phyloP scores from a whole-genome alignment of 768 basidiomycete genomes.

The Trametopsis cervina region DNA sequence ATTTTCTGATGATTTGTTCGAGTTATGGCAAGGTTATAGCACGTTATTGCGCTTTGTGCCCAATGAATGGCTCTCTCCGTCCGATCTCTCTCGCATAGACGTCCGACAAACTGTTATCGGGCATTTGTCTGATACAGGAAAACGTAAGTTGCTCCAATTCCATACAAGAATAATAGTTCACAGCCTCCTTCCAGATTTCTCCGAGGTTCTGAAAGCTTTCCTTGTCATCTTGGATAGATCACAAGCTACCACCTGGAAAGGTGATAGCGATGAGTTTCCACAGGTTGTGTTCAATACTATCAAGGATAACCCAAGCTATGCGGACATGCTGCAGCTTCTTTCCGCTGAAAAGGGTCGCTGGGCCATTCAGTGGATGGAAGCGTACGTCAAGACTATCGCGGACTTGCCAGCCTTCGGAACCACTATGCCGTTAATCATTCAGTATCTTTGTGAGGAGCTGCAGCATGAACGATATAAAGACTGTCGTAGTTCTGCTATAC shows the following conservation, averaged over 20 bases:
- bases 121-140: conserved; percentile 53
- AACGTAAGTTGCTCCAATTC: conserved; percentile 54
- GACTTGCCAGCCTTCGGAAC: conserved; percentile 27
- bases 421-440: conserved; percentile 63
- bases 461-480: conserved; percentile 69
- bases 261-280: conserved; percentile 66
- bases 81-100: conserved; percentile 30
- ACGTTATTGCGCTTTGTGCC: conserved; percentile 50
- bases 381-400: conserved; percentile 18
- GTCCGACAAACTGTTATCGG: conserved; percentile 48
- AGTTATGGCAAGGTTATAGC: conserved; percentile 47
- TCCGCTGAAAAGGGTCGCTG: conserved; percentile 24
- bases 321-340: conserved; percentile 35
- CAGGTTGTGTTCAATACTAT: conserved; percentile 76
- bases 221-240: conserved; percentile 53
- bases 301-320: conserved; percentile 65
- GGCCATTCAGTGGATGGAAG: conserved; percentile 20
- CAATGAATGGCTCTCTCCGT: conserved; percentile 29
- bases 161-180: no score
- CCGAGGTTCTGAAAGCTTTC: conserved; percentile 50
- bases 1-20: conserved; percentile 32
- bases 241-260: conserved; percentile 56
- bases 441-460: conserved; percentile 73
- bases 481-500: conserved; percentile 53
- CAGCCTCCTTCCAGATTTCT: conserved; percentile 65